Evolutionary conservation across 2,329 filamentous ascomycete genomes (phyloP), one percentile per base, ranked within the genome.

Genomic region (Fusarium brevicatenulatum): DNA sequence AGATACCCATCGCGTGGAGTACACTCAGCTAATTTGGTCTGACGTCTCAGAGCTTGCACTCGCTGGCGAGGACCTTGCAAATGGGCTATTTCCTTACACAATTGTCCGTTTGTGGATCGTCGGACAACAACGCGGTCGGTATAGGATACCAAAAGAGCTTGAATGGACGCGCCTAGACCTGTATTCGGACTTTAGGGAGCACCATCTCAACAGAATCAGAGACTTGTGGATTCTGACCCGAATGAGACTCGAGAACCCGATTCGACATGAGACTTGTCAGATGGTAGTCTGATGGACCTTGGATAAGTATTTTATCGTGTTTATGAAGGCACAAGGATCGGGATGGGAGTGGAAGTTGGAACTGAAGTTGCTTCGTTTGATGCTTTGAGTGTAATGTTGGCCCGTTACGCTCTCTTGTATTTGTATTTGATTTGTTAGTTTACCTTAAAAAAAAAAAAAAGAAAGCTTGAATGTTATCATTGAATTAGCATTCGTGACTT

Each of bases 51-150:
- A 62, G 15, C 43, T 54, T 30, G 34, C 60, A 9, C 19, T 62
- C 19, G 47, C 58, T 16, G 50, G 56, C 23, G 21, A 47, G 13
- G 15, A 56, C 18, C 15, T 11, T 7, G n/a, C 16, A 4, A 54
- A 39, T 8, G 39, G 23, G 9, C 28, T 42, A 25, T 28, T 72
- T 23, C 47, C 63, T 9, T 57, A 57, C 13, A 39, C 57, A 9
- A 42, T 68, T 13, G 34, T 56, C 12, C 71, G 63, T 10, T 18
- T 76, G 3, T 76, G 66, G 62, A 66, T 76, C 25, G 39, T 68
- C n/a, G 57, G 64, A n/a, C 42, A 44, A 9, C 59, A 40, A 1
- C 46, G 68, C 3, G 36, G 25, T 30, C 34, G 34, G 13, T 28
- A 58, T 12, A 43, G 9, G 11, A n/a, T 37, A 6, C 32, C 43